Base-by-base conservation (phyloP, 1,284 basidiomycete genomes). In the Irpex sp. region DNA sequence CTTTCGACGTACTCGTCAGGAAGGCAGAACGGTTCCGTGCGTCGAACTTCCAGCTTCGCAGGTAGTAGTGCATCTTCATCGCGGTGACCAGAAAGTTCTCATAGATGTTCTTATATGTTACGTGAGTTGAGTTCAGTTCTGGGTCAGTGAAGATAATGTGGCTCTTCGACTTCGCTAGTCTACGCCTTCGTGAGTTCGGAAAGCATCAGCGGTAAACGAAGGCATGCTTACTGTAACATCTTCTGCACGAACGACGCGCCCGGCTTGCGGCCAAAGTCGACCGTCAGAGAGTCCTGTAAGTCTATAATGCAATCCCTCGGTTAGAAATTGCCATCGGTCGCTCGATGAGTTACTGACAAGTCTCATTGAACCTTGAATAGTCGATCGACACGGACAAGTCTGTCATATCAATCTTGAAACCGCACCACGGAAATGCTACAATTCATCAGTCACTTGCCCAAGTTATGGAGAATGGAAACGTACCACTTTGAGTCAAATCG, bases 381-480 rank as follows among this genome's bases (percentile, higher is more conserved):
- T 97, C 94, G 6, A 89, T 90, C 13, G 91, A 88, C 44, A 98
- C 85, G 13, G 95, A 95, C 27, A 98, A 85, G 74, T 92, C 89
- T 27, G 79, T 82, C 84, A 92, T 94, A 76, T 96, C 83, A 75
- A 99, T 94, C 67, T 92, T 78, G 74, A 93, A 89, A 1, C 97
- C 97, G 81, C 97, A 98, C 93, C 96, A 99, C 1, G 96, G 94
- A 78, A 99, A 98, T 62, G 85, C 96, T 96, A 73, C 63, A 20
- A 32, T 43, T 0, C 13, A 42, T 32, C 54, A n/a, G 20, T n/a
- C n/a, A n/a, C n/a, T n/a, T n/a, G n/a, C n/a, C n/a, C n/a, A n/a
- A n/a, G n/a, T n/a, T n/a, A n/a, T n/a, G n/a, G n/a, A n/a, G n/a
- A n/a, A n/a, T n/a, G n/a, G n/a, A 63, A 11, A 76, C 81, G 54